Evolutionary conservation across 2,329 filamentous ascomycete genomes (phyloP), one percentile per base, ranked within the genome.

Genomic region (Fusarium fujikuroi): DNA sequence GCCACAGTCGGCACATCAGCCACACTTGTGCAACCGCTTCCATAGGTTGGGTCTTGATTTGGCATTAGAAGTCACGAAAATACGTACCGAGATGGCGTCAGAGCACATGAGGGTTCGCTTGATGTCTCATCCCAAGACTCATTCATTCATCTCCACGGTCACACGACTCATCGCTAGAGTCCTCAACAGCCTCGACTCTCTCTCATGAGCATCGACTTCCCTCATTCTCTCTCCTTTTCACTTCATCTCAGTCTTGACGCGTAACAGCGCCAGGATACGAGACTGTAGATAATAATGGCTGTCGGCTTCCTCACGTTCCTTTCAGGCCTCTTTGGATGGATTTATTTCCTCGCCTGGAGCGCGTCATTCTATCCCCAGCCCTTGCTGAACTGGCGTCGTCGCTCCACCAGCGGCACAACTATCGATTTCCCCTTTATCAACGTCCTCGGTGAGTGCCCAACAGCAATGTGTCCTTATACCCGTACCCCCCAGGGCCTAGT

Each of bases 361-460:
- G 84, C 92, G 21, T 97, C 94, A 21, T 98, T 98, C 84, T 98
- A 98, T 81, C 95, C 95, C 3, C 96, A 98, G 80, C 90, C 93
- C 11, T 83, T 97, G 69, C 88, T 94, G 71, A 98, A 98, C 86
- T 92, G 87, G 81, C 86, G 86, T 36, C 92, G 94, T 60, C 89
- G 90, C 64, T 93, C 93, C 14, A 98, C 95, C 9, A 88, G 90
- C 25, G 96, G 96, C 44, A 91, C 95, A 9, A 93, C 94, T 2
- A 92, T 97, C 73, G 95, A 98, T 81, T 98, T 97, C 78, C 94
- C 94, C 23, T 87, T 92, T 23, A 86, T 94, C 76, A 96, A 96
- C 82, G 83, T 85, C 32, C 78, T 92, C 9, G 90, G 88, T 89
- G 79, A 50, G 82, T 70, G 60, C 58, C 60, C 56, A 36, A 60